Conservation (phyloP, 2,329 filamentous ascomycete species). For the Gnomoniopsis sp. region DNA sequence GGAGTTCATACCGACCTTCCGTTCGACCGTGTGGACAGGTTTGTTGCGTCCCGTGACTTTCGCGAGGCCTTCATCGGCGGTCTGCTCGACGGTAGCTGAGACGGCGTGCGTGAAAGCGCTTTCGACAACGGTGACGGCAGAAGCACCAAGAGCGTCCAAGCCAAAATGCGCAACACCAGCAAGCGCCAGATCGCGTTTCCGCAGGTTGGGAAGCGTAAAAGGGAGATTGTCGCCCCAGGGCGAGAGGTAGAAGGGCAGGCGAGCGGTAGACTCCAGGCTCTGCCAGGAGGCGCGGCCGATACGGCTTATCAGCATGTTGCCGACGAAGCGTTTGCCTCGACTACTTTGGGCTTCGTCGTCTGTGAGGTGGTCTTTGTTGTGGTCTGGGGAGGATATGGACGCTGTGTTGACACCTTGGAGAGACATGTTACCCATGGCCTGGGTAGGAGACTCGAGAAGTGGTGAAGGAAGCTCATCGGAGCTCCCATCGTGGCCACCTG, state of each 20-base stretch:
- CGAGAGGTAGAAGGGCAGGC: constrained; percentile 20
- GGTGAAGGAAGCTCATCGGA: neutral
- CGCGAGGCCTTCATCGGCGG: constrained; percentile 17
- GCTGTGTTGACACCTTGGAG: constrained; percentile 8
- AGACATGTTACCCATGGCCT: constrained; percentile 14
- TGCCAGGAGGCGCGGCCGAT: constrained; percentile 20
- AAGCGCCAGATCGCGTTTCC: constrained; percentile 21
- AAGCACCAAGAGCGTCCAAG: constrained; percentile 18
- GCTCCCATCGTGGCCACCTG: neutral
- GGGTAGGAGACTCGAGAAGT: constrained; percentile 1
- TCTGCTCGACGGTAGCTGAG: constrained; percentile 19
- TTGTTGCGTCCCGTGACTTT: constrained; percentile 13
- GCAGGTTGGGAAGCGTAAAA: constrained; percentile 20
- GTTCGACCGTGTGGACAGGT: constrained; percentile 12
- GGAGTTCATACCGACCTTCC: constrained; percentile 18
- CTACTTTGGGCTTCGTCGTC: constrained; percentile 19
- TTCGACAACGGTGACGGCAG: constrained; percentile 19
- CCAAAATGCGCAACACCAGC: constrained; percentile 21
- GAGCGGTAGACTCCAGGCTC: constrained; percentile 19
- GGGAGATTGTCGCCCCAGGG: constrained; percentile 22
- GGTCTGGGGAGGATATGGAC: constrained; percentile 11
- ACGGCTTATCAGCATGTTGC: constrained; percentile 21
- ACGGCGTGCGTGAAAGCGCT: constrained; percentile 18
- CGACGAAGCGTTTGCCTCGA: constrained; percentile 19
- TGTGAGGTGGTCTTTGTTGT: constrained; percentile 12